phyloP scores from a whole-genome alignment of 2,329 filamentous ascomycete species.

The Rhynchosporium graminicola region DNA sequence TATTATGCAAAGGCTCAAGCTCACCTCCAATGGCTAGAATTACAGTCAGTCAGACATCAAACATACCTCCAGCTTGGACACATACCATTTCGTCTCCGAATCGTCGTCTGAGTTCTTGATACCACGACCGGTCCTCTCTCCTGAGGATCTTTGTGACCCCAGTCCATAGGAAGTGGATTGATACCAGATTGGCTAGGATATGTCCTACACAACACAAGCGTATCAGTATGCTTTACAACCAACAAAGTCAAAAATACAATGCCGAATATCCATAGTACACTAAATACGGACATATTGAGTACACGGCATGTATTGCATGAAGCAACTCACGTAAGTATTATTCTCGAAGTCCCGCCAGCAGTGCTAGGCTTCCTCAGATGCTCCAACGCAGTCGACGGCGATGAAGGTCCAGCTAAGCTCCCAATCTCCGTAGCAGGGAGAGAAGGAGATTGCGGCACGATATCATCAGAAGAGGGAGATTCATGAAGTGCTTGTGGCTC shows the following conservation, averaged over 20 bases:
- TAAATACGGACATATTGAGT: not conserved
- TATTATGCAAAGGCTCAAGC: conserved; percentile 23
- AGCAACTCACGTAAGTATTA: conserved; percentile 58
- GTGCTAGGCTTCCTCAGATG: conserved; percentile 42
- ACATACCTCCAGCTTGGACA: conserved; percentile 51
- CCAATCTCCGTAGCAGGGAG: conserved; percentile 36
- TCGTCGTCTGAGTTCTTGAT: conserved; percentile 72
- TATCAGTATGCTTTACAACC: conserved; percentile 19
- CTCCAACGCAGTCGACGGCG: conserved; percentile 17
- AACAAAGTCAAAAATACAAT: not conserved
- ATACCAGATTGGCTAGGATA: conserved; percentile 95
- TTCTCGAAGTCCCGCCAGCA: conserved; percentile 49
- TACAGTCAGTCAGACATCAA: conserved; percentile 25
- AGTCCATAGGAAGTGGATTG: conserved; percentile 84
- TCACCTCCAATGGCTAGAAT: conserved; percentile 59
- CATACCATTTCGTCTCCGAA: conserved; percentile 78
- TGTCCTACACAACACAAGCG: conserved; percentile 52
- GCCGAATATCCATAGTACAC: not conserved
- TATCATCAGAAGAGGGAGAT: conserved; percentile 30
- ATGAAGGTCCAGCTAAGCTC: conserved; percentile 18
- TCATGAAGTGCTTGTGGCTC: conserved; percentile 18
- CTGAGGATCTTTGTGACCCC: conserved; percentile 76
- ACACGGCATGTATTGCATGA: not conserved
- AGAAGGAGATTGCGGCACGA: conserved; percentile 39
- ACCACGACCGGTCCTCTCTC: conserved; percentile 87